phyloP scores from a whole-genome alignment of 2,329 filamentous ascomycete genomes.

The Aciculosporium take region DNA sequence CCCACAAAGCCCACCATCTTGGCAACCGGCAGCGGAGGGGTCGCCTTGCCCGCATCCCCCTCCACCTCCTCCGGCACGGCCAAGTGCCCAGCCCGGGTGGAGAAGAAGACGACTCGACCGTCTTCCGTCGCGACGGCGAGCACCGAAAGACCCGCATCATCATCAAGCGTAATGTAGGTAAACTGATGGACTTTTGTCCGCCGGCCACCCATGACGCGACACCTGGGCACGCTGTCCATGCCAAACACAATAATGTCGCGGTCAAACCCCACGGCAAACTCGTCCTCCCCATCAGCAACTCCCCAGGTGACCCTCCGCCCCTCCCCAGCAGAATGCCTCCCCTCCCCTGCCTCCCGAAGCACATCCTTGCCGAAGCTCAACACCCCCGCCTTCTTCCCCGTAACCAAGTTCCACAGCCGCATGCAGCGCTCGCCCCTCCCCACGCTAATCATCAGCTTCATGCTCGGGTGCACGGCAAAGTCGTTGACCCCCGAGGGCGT shows the following conservation, averaged over 20 bases:
- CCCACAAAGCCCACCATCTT: conserved; percentile 64
- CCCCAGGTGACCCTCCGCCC: conserved; percentile 75
- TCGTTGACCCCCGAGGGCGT: conserved; percentile 83
- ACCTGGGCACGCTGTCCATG: conserved; percentile 72
- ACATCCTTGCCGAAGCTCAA: conserved; percentile 68
- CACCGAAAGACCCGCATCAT: conserved; percentile 26
- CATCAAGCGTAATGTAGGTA: conserved; percentile 48
- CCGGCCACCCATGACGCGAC: conserved; percentile 52
- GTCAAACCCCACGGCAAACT: conserved; percentile 84
- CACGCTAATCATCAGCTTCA: conserved; percentile 92
- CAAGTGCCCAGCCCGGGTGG: conserved; percentile 42
- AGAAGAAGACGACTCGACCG: conserved; percentile 72
- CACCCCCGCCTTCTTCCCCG: conserved; percentile 87
- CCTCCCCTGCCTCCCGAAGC: conserved; percentile 62
- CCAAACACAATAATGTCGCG: conserved; percentile 73
- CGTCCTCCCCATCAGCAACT: conserved; percentile 51
- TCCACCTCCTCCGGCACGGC: conserved; percentile 21
- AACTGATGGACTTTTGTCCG: conserved; percentile 75
- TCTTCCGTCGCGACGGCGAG: conserved; percentile 81
- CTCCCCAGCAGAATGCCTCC: conserved; percentile 64
- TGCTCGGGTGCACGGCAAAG: conserved; percentile 88
- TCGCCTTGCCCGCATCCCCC: conserved; percentile 8
- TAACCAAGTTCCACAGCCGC: conserved; percentile 92
- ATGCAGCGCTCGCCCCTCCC: conserved; percentile 81
- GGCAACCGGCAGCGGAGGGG: conserved; percentile 35